Base-by-base conservation (phyloP, 257 asterid species). In the Fraxinus cuspidata region DNA sequence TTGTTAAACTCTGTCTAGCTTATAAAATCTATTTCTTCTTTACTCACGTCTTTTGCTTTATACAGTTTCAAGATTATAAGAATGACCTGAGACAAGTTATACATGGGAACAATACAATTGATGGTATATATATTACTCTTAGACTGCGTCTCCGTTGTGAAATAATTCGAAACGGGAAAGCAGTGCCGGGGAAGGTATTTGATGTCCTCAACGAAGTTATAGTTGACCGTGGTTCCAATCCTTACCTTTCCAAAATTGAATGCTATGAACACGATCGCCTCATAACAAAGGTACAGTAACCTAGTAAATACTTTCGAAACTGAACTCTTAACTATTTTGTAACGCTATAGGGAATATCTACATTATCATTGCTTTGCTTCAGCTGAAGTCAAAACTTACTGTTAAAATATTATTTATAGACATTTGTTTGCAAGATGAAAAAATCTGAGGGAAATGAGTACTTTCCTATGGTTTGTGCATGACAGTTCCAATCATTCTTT, bases 151-250 rank as follows among this genome's bases (percentile, higher is more conserved):
- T 96, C 81, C 94, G 82, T 38, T 96, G 99, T 87, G 97, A 93
- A 84, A 92, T 96, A 71, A 92, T 85, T 75, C 91, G 99, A 81
- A 92, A 93, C 65, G 99, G 97, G 76, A 92, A 92, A 84, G 89
- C 98, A 67, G 79, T 89, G 88, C 95, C 98, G 4, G 99, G 99
- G 42, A 96, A 93, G 86, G 87, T 93, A 79, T 93, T 93, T 74
- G 97, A 93, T 89, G 90, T 96, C 82, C 92, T 96, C 79, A 96
- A 96, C 72, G 99, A 96, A 87, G 69, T 96, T 77, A 96, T 96
- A 51, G 98, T 96, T 78, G 99, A 96, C 82, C 98, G 98, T 78
- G 99, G 99, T 34, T 96, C 99, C 53, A 96, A 93, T 90, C 99
- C 99, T 6, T 96, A 96, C 83, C 97, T 93, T 53, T 96, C 99